A percentile compares a stretch with the other conserved stretches of the same genome.
Conservation (phyloP, 192 early-diverging fungal species). For the Linnemannia elongata region DNA sequence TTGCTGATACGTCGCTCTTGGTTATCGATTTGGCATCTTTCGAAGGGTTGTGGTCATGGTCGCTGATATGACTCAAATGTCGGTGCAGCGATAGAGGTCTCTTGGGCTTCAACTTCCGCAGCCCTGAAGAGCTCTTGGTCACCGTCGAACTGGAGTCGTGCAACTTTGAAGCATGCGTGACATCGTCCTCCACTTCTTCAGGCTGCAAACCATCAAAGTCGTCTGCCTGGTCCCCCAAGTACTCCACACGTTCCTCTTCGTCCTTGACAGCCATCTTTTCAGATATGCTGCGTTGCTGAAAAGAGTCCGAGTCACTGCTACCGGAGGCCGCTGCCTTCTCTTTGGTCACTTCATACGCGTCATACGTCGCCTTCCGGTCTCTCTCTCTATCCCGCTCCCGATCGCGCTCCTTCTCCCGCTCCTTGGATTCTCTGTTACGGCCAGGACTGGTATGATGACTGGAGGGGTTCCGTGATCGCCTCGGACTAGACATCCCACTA, state of each 20-base stretch:
- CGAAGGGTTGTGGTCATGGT: neutral
- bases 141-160: neutral
- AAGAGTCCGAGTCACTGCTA: conserved; percentile 29
- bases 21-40: neutral
- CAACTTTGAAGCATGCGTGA: neutral
- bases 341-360: conserved; percentile 8
- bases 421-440: conserved; percentile 29
- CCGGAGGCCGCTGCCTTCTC: neutral
- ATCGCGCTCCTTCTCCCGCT: conserved; percentile 45
- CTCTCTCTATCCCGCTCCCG: conserved; percentile 39
- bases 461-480: conserved; percentile 5
- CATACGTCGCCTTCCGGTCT: conserved; percentile 24
- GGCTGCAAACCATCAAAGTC: neutral
- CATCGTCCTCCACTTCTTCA: conserved; percentile 7
- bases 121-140: neutral
- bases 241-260: conserved; percentile 12
- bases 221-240: neutral
- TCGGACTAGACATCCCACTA: conserved; percentile 35
- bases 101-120: conserved; percentile 42
- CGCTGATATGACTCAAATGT: neutral
- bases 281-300: neutral
- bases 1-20: neutral
- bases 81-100: conserved; percentile 20
- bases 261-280: neutral
- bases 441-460: conserved; percentile 24